Percentiles rank a stretch among this genome's conserved stretches.
phyloP scores from a whole-genome alignment of 768 basidiomycete genomes.

The Collybia sp. region DNA sequence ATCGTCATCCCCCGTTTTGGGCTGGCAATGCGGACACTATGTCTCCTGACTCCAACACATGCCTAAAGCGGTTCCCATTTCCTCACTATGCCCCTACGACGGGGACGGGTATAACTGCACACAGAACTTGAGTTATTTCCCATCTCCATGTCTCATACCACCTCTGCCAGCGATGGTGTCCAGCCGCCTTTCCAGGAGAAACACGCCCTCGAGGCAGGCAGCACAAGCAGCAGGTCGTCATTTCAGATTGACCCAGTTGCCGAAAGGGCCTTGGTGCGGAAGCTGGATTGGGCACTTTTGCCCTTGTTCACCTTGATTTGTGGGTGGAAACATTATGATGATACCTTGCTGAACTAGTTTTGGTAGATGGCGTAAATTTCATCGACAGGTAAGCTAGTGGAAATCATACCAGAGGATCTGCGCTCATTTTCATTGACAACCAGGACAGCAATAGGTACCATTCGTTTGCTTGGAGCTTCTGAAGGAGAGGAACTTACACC shows the following conservation, averaged over 20 bases:
- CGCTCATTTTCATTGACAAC: not conserved
- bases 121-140: no score
- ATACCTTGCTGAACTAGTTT: not conserved
- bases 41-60: no score
- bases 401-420: not conserved
- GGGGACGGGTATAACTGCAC: no score
- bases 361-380: slow-evolving; percentile 16
- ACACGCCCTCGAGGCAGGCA: no score
- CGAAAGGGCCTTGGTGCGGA: slow-evolving; percentile 29
- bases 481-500: not conserved
- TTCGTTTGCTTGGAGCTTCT: not conserved
- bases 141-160: no score
- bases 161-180: no score
- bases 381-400: slow-evolving; percentile 11
- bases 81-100: no score
- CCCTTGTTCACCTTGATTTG: slow-evolving; percentile 22
- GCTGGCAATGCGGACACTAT: no score
- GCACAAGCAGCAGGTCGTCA: no score
- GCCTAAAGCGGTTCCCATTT: no score
- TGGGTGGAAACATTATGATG: slow-evolving; percentile 2
- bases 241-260: slow-evolving; percentile 17
- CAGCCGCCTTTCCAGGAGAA: no score
- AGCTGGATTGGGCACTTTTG: slow-evolving; percentile 28
- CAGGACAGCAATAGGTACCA: slow-evolving; percentile 17
- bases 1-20: no score